Evolutionary conservation across 2,329 filamentous ascomycete genomes (phyloP).

Genomic region (Fusarium sp.): DNA sequence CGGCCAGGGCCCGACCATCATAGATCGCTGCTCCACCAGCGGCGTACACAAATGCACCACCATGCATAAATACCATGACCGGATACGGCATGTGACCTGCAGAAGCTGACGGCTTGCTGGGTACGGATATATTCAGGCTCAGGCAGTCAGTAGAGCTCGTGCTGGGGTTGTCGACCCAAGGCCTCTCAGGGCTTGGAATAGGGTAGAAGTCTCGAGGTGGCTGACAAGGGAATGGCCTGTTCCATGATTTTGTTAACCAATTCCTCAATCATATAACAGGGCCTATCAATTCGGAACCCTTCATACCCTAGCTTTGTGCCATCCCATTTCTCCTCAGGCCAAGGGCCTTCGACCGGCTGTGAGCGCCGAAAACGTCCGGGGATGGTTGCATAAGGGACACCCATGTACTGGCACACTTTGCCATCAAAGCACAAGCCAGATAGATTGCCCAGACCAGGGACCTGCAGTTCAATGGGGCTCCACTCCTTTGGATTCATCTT

Average conservation of each 20-base stretch:
- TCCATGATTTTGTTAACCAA: background rate
- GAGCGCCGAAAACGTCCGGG: slow-evolving; percentile 12
- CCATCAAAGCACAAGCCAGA: slow-evolving; percentile 9
- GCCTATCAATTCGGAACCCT: background rate
- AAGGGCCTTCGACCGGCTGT: background rate
- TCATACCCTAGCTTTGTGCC: slow-evolving; percentile 49
- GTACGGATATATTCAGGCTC: background rate
- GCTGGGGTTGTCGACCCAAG: slow-evolving; percentile 8
- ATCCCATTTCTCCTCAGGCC: background rate
- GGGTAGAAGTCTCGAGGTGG: slow-evolving; percentile 25
- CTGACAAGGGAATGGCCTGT: slow-evolving; percentile 13
- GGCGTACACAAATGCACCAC: slow-evolving; percentile 23
- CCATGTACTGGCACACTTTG: slow-evolving; percentile 15
- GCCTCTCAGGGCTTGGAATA: slow-evolving; percentile 6
- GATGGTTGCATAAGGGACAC: slow-evolving; percentile 10
- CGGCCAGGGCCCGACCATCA: slow-evolving; percentile 13
- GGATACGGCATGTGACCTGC: background rate
- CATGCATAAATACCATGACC: slow-evolving; percentile 28
- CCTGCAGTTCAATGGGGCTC: background rate
- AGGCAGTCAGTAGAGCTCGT: slow-evolving; percentile 1
- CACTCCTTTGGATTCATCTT: background rate
- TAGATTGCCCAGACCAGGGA: background rate
- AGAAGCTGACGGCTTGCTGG: background rate
- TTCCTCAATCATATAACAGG: background rate
- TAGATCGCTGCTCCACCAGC: slow-evolving; percentile 15